These are phyloP conservation scores for Ogataea saltuana DNA, from an alignment of 805 yeast species.

Conservation along the genomic window DNA sequence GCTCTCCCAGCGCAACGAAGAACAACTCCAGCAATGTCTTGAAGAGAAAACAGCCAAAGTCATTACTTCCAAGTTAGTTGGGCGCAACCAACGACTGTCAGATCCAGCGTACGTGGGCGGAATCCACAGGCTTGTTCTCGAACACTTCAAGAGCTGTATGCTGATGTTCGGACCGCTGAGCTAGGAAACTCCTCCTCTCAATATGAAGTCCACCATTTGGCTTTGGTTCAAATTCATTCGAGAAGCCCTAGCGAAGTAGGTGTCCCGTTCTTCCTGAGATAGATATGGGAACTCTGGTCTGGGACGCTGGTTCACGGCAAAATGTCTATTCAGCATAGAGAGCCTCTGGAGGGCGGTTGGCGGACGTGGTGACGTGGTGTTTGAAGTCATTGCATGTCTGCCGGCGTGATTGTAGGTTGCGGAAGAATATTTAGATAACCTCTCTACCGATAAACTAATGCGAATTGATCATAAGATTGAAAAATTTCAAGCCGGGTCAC, in stretches of 20 bases:
- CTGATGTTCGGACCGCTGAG: constrained; percentile 25
- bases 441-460: no score
- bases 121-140: constrained; percentile 19
- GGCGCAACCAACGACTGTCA: constrained; percentile 10
- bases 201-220: constrained; percentile 22
- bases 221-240: constrained; percentile 9
- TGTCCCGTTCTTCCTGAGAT: constrained; percentile 19
- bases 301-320: constrained; percentile 8
- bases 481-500: no score
- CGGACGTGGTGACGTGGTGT: neutral
- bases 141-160: constrained; percentile 21
- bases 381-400: neutral
- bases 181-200: constrained; percentile 2
- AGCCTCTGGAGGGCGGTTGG: constrained; percentile 17
- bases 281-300: constrained; percentile 26
- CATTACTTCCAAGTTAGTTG: constrained; percentile 4
- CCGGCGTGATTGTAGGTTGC: no score
- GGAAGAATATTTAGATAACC: no score
- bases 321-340: constrained; percentile 25
- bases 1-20: constrained; percentile 9
- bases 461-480: no score
- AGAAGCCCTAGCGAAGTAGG: constrained; percentile 17
- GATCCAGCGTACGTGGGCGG: constrained; percentile 6
- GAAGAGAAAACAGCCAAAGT: neutral
- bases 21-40: constrained; percentile 3